Evolutionary conservation across 2,329 filamentous ascomycete genomes (phyloP).

Genomic region (Aspergillus hiratsukae): DNA sequence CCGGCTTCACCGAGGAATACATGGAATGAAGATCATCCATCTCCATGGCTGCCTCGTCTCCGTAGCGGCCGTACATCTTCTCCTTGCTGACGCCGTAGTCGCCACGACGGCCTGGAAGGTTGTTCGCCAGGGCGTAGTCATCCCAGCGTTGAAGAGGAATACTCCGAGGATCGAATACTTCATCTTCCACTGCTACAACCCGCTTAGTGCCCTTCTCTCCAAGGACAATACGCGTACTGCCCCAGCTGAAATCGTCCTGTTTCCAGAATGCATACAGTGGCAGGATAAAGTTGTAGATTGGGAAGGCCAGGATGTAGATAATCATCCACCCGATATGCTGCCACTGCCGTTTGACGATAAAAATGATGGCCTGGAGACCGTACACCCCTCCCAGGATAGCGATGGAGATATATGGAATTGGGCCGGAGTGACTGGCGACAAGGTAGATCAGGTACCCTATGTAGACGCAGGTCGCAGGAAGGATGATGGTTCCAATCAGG

Average conservation of each 20-base stretch:
- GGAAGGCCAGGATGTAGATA: conserved; percentile 93
- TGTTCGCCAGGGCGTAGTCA: conserved; percentile 83
- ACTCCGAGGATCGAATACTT: conserved; percentile 83
- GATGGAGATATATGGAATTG: conserved; percentile 82
- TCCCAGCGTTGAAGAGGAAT: conserved; percentile 97
- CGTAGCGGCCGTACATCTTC: conserved; percentile 56
- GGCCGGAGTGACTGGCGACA: conserved; percentile 63
- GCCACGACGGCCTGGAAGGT: conserved; percentile 85
- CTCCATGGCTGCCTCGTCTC: conserved; percentile 72
- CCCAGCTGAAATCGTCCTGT: conserved; percentile 98
- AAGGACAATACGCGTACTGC: conserved; percentile 95
- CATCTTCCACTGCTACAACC: conserved; percentile 77
- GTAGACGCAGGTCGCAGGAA: conserved; percentile 84
- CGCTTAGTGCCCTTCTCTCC: conserved; percentile 90
- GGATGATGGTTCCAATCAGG: conserved; percentile 84
- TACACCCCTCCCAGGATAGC: conserved; percentile 88
- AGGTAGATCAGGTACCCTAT: conserved; percentile 82
- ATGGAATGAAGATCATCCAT: conserved; percentile 98
- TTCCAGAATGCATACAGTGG: conserved; percentile 99
- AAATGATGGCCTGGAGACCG: conserved; percentile 91
- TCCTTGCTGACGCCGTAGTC: conserved; percentile 60
- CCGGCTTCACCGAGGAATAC: conserved; percentile 85
- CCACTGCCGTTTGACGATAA: conserved; percentile 96
- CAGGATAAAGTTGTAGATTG: conserved; percentile 85
- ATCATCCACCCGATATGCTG: conserved; percentile 99